Evolutionary conservation across 2,329 filamentous ascomycete genomes (phyloP).

Genomic region (Coniella vitis): DNA sequence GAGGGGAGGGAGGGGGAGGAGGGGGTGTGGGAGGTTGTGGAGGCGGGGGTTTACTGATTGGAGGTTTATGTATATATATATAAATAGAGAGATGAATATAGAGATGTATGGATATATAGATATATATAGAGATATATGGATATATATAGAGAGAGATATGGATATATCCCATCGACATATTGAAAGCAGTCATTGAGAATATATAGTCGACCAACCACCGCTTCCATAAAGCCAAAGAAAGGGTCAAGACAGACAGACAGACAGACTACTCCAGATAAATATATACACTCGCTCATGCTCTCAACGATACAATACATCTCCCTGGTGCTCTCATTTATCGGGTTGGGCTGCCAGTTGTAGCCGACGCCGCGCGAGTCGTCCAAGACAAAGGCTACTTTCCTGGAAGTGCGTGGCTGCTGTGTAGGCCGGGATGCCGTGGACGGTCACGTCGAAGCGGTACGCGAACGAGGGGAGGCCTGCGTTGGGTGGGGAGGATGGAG

Average conservation of each 20-base stretch:
- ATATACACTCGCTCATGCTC: conserved; percentile 35
- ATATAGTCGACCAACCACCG: too few relatives aligned
- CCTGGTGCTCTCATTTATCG: conserved; percentile 35
- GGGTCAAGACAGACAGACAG: too few relatives aligned
- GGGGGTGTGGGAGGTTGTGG: conserved; percentile 7
- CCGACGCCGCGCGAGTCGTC: conserved; percentile 42
- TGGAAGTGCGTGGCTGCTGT: conserved; percentile 29
- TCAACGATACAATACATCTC: too few relatives aligned
- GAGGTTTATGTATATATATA: too few relatives aligned
- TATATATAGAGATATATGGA: too few relatives aligned
- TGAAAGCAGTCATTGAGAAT: too few relatives aligned
- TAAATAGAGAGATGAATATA: too few relatives aligned
- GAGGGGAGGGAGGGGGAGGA: conserved; percentile 21
- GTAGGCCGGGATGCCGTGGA: conserved; percentile 21
- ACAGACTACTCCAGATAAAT: conserved; percentile 1
- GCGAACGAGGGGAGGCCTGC: conserved; percentile 23
- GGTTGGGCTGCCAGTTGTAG: conserved; percentile 33
- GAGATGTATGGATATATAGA: too few relatives aligned
- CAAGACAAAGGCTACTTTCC: conserved; percentile 48
- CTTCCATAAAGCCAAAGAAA: too few relatives aligned
- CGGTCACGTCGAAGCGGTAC: conserved; percentile 39
- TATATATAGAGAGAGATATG: too few relatives aligned
- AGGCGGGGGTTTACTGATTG: not conserved
- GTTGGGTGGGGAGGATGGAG: too few relatives aligned
- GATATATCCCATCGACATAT: too few relatives aligned